Base-by-base conservation (phyloP, 352 stramenopile species). In the Pilasporangium apinafurcum region DNA sequence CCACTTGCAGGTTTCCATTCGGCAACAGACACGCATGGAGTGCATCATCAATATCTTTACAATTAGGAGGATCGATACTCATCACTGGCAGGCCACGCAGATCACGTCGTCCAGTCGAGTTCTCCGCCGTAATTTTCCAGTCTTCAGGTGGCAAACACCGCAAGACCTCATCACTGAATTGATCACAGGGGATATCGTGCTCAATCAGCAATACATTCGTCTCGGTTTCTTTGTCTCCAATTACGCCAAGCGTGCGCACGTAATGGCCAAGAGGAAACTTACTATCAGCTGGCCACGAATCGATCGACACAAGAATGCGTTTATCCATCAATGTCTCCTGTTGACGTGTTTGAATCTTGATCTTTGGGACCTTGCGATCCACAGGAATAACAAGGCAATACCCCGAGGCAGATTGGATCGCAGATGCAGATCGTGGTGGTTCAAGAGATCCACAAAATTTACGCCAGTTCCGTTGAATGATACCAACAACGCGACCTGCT, bases 21-120 rank as follows among this genome's bases (percentile, higher is more conserved):
- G 84, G 72, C 21, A 99, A 65, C 25, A 86, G 52, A 14, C 79
- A 86, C 14, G 83, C 95, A 59, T 99, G 95, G 26, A 99, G 68
- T 4, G 97, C 97, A 68, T 99, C 97, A 59, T 99, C 97, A 59
- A 99, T 99, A 76, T 99, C 97, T 50, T 92, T 92, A 52, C 79
- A 92, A 49, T 89, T 89, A 0, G 86, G 86, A 5, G 86, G 86
- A 44, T 96, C 86, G 47, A 96, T 96, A 50, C 80, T 94, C 48
- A 88, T 88, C 20, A 99, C 91, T 0, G 91, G 90, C 29, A 99
- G 44, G 28, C 95, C 68, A 3, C 96, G 85, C 18, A 99, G 57
- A 66, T 99, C 96, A 7, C 57, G 56, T 37, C 96, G 72, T 5
- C 92, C 86, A 4, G 68, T 75, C 24, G 81, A 94, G 48, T 98